A percentile compares a stretch with the other conserved stretches of the same genome.
Conservation (phyloP, 225 moss, liverwort and hornwort species). For the Anthoceros angustus region DNA sequence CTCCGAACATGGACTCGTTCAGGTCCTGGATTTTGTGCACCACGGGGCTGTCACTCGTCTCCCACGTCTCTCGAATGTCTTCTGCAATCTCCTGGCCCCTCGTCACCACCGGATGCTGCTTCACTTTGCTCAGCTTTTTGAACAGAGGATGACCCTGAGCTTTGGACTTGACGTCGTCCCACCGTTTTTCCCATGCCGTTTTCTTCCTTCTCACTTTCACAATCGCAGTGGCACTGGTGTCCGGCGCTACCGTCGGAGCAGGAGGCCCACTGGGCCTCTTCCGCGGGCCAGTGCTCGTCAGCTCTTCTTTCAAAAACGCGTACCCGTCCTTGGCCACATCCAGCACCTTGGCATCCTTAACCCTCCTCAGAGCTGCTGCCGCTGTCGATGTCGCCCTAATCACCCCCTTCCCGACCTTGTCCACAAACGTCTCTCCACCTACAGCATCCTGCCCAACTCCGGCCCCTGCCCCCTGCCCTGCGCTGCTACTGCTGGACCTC, state of each 20-base stretch:
- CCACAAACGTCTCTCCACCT: conserved; percentile 14
- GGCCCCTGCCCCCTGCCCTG: conserved; percentile 10
- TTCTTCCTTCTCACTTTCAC: conserved; percentile 61
- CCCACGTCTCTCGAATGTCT: conserved; percentile 96
- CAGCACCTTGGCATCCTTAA: conserved; percentile 28
- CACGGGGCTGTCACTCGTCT: conserved; percentile 97
- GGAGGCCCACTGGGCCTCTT: conserved; percentile 5
- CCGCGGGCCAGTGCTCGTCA: conserved; percentile 10
- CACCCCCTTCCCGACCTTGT: conserved; percentile 23
- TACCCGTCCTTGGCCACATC: conserved; percentile 31
- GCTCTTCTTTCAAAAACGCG: conserved; percentile 27
- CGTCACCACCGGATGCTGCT: conserved; percentile 77
- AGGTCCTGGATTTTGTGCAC: conserved; percentile 97
- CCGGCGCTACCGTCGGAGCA: conserved; percentile 10
- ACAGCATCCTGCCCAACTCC: conserved; percentile 6
- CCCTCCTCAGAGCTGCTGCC: conserved; percentile 22
- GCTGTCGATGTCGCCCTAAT: conserved; percentile 24
- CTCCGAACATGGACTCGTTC: conserved; percentile 92
- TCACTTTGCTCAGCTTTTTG: conserved; percentile 51
- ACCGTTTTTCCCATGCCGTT: conserved; percentile 69
- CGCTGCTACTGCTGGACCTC: conserved; percentile 2
- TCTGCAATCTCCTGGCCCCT: conserved; percentile 98
- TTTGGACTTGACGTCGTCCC: conserved; percentile 70
- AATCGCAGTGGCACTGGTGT: conserved; percentile 51
- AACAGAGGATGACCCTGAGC: conserved; percentile 78